Conservation (phyloP, 2,329 filamentous ascomycete species). For the Colletotrichum sansevieriae region DNA sequence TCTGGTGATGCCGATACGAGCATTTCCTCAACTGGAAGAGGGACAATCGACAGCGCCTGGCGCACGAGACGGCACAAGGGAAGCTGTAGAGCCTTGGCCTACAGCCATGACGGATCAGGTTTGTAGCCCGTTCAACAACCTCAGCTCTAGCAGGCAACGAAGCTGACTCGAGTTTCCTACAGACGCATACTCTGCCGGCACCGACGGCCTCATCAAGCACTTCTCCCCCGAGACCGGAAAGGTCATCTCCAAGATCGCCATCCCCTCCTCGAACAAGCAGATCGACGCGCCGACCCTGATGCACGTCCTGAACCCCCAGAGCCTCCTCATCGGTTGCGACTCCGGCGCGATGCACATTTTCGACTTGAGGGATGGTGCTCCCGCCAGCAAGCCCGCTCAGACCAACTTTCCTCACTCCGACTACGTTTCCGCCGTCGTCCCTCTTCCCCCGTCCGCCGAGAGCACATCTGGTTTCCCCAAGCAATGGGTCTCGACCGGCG, state of each 20-base stretch:
- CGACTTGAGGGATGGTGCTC: constrained; percentile 77
- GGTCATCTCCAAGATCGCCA: constrained; percentile 84
- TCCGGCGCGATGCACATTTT: constrained; percentile 89
- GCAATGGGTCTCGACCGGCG: constrained; percentile 95
- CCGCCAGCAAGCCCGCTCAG: constrained; percentile 76
- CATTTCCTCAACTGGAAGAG: constrained; percentile 72
- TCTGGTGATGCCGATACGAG: constrained; percentile 64
- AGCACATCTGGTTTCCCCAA: constrained; percentile 92
- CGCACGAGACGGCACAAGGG: constrained; percentile 91
- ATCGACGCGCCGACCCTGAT: constrained; percentile 84
- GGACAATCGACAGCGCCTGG: constrained; percentile 87
- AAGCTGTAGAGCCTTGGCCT: constrained; percentile 86
- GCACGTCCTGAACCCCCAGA: constrained; percentile 87
- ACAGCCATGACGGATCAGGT: constrained; percentile 81
- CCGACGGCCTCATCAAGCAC: constrained; percentile 68
- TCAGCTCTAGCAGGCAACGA: background rate
- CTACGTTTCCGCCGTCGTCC: constrained; percentile 89
- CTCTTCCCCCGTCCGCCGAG: constrained; percentile 82
- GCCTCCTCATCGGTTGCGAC: constrained; percentile 89
- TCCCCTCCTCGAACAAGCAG: constrained; percentile 70
- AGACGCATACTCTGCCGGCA: constrained; percentile 75
- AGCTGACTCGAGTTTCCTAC: constrained; percentile 41
- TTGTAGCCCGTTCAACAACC: constrained; percentile 55
- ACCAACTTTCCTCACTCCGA: constrained; percentile 91
- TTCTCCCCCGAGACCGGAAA: constrained; percentile 71